Conservation (phyloP, 768 basidiomycete genomes). For the Crucibulum laeve region DNA sequence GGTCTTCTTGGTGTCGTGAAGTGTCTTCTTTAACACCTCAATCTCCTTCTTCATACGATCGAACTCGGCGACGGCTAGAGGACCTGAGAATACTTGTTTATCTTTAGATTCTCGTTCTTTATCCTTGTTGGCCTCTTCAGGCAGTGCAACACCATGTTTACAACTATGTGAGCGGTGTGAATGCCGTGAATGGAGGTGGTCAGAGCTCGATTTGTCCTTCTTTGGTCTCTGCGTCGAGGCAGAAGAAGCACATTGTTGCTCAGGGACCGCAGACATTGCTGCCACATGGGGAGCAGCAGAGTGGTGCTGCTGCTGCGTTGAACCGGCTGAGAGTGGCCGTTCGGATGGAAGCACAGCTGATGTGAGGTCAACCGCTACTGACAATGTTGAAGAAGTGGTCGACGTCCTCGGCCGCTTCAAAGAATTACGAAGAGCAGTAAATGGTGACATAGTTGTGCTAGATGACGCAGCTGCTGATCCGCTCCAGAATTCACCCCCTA, state of each 20-base stretch:
- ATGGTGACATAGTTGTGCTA: constrained; percentile 2
- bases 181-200: neutral
- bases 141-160: constrained; percentile 2
- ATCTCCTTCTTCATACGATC: constrained; percentile 56
- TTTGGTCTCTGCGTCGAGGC: too few relatives aligned
- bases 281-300: too few relatives aligned
- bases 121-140: constrained; percentile 8
- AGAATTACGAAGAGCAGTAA: neutral
- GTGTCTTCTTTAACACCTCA: constrained; percentile 46
- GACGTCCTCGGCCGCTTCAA: neutral
- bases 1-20: constrained; percentile 42
- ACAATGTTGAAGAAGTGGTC: constrained; percentile 2
- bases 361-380: too few relatives aligned
- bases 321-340: too few relatives aligned
- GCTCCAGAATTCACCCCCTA: too few relatives aligned
- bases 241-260: too few relatives aligned
- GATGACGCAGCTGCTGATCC: neutral
- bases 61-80: constrained; percentile 42
- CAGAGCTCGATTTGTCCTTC: neutral
- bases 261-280: too few relatives aligned
- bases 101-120: constrained; percentile 12
- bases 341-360: too few relatives aligned
- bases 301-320: too few relatives aligned
- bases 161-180: constrained; percentile 9
- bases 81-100: constrained; percentile 18